Percentiles rank a stretch among this genome's conserved stretches.
These are phyloP conservation scores for Ophiosphaerella herpotricha DNA, from an alignment of 2,329 filamentous ascomycete genomes.

Conservation along the genomic window DNA sequence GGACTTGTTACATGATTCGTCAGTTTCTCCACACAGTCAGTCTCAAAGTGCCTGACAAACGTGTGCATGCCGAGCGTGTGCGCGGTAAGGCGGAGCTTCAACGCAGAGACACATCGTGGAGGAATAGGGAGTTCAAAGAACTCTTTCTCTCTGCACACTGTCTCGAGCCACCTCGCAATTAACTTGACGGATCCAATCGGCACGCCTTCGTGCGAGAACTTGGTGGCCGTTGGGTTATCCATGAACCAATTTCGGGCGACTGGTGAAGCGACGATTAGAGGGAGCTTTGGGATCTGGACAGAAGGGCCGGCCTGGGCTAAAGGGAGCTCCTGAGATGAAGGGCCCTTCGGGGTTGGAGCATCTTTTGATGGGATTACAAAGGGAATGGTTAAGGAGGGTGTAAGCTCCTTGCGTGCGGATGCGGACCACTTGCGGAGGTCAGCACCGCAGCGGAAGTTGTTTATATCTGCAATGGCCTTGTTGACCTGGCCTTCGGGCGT, in stretches of 20 bases:
- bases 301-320: no score
- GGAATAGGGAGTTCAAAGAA: background rate
- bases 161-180: constrained; percentile 7
- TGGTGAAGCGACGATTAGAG: constrained; percentile 8
- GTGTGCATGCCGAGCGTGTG: constrained; percentile 6
- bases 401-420: constrained; percentile 5
- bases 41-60: constrained; percentile 6
- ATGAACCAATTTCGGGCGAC: background rate
- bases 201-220: constrained; percentile 2
- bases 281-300: background rate
- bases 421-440: constrained; percentile 9
- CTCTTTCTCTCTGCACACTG: background rate
- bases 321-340: no score
- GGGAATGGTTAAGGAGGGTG: background rate
- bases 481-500: constrained; percentile 5
- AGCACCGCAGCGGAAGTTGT: constrained; percentile 6
- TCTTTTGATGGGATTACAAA: background rate
- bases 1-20: background rate
- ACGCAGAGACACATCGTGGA: no score
- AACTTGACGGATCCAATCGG: background rate
- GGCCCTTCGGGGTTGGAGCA: no score
- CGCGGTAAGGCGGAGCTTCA: constrained; percentile 6
- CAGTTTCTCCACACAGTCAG: background rate
- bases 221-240: background rate
- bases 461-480: constrained; percentile 5